A percentile compares a stretch with the other conserved stretches of the same genome.
Conservation (phyloP, 2,329 filamentous ascomycete species). For the Trichoderma sp. region DNA sequence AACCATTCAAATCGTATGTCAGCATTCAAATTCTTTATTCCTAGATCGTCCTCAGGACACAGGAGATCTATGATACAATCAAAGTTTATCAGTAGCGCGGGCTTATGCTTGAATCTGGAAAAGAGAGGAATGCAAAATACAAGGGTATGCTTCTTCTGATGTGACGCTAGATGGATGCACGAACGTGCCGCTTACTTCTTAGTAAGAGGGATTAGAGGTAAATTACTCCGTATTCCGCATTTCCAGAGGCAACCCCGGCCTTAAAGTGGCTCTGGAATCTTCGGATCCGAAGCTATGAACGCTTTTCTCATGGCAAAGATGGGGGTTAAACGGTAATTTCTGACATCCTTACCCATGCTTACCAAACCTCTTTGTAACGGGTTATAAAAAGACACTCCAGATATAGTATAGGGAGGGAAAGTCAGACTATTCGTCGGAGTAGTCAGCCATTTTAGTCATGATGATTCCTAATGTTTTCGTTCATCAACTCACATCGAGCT, state of each 20-base stretch:
- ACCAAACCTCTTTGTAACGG: background rate
- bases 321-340: background rate
- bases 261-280: background rate
- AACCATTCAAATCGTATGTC: background rate
- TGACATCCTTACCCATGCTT: background rate
- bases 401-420: background rate
- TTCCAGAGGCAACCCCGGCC: too few relatives aligned
- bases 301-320: background rate
- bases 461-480: background rate
- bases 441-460: background rate
- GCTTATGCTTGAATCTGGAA: background rate
- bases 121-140: background rate
- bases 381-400: background rate
- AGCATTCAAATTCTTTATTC: background rate
- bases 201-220: background rate
- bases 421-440: background rate
- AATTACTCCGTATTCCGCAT: too few relatives aligned
- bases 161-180: background rate
- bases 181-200: background rate
- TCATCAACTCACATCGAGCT: background rate
- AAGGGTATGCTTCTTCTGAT: background rate
- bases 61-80: background rate
- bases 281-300: background rate
- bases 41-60: background rate
- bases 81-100: background rate